Percentiles rank a stretch among this genome's conserved stretches.
phyloP scores from a whole-genome alignment of 2,329 filamentous ascomycete species.

The Leptographium wingfieldii region DNA sequence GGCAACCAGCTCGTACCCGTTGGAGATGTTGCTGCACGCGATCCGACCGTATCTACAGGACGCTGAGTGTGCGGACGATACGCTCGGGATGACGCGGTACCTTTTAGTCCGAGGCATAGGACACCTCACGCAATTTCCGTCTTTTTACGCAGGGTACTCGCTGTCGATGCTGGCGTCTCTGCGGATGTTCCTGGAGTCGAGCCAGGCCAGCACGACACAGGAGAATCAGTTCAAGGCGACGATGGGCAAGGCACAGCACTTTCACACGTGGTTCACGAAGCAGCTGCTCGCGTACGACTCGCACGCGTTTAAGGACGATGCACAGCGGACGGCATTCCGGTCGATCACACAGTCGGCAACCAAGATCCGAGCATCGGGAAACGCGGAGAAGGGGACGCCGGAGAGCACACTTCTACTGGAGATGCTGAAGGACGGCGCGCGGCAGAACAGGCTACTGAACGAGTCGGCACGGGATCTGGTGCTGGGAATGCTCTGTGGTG shows the following conservation, averaged over 20 bases:
- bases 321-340: slow-evolving; percentile 45
- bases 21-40: slow-evolving; percentile 82
- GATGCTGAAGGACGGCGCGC: slow-evolving; percentile 61
- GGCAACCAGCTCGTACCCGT: slow-evolving; percentile 65
- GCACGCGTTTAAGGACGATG: slow-evolving; percentile 32
- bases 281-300: slow-evolving; percentile 55
- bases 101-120: slow-evolving; percentile 55
- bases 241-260: slow-evolving; percentile 59
- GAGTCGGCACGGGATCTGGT: slow-evolving; percentile 56
- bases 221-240: slow-evolving; percentile 71
- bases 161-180: slow-evolving; percentile 71
- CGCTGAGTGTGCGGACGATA: slow-evolving; percentile 79
- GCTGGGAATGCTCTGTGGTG: slow-evolving; percentile 59
- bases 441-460: slow-evolving; percentile 52
- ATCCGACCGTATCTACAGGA: slow-evolving; percentile 69
- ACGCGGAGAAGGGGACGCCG: slow-evolving; percentile 54
- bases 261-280: slow-evolving; percentile 65
- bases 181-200: slow-evolving; percentile 59
- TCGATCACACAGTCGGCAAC: slow-evolving; percentile 58
- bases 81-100: slow-evolving; percentile 76
- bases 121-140: slow-evolving; percentile 53
- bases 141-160: slow-evolving; percentile 70
- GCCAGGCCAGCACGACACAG: slow-evolving; percentile 69
- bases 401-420: slow-evolving; percentile 72
- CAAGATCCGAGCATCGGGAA: slow-evolving; percentile 53